phyloP scores from a whole-genome alignment of 495 filamentous ascomycete species.

The Extremus antarcticus region DNA sequence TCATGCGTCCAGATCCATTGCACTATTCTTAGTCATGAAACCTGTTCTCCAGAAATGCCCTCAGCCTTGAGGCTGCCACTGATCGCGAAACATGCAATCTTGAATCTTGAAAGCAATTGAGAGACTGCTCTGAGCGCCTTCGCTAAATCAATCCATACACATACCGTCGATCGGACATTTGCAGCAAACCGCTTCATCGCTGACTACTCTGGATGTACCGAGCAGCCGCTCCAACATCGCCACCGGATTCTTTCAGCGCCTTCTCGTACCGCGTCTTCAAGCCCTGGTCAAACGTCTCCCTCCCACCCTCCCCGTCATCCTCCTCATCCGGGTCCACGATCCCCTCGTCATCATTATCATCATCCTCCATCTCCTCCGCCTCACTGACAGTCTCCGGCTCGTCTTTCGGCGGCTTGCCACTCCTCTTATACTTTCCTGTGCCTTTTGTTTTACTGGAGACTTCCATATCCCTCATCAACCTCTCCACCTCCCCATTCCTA shows the following conservation, averaged over 20 bases:
- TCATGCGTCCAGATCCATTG: too few relatives aligned
- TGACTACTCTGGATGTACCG: not conserved
- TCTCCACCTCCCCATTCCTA: slow-evolving; percentile 70
- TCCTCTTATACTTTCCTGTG: slow-evolving; percentile 18
- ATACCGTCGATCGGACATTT: too few relatives aligned
- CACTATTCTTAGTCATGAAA: too few relatives aligned
- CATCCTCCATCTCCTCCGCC: slow-evolving; percentile 44
- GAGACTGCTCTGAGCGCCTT: too few relatives aligned
- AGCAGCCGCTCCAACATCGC: not conserved
- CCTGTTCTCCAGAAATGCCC: too few relatives aligned
- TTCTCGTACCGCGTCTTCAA: slow-evolving; percentile 47
- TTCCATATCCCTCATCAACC: slow-evolving; percentile 90
- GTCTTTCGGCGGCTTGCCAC: slow-evolving; percentile 27
- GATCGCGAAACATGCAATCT: too few relatives aligned
- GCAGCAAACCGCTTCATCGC: too few relatives aligned
- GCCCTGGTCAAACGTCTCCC: slow-evolving; percentile 28
- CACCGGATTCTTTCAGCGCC: not conserved
- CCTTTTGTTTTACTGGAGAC: slow-evolving; percentile 43
- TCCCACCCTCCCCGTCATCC: slow-evolving; percentile 13
- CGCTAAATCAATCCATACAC: too few relatives aligned
- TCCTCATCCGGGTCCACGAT: slow-evolving; percentile 36
- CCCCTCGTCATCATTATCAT: slow-evolving; percentile 39
- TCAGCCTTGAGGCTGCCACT: too few relatives aligned
- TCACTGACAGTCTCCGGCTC: slow-evolving; percentile 45
- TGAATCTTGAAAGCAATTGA: too few relatives aligned